phyloP scores from a whole-genome alignment of 805 yeast genomes.

The Kuraishia floccosa region DNA sequence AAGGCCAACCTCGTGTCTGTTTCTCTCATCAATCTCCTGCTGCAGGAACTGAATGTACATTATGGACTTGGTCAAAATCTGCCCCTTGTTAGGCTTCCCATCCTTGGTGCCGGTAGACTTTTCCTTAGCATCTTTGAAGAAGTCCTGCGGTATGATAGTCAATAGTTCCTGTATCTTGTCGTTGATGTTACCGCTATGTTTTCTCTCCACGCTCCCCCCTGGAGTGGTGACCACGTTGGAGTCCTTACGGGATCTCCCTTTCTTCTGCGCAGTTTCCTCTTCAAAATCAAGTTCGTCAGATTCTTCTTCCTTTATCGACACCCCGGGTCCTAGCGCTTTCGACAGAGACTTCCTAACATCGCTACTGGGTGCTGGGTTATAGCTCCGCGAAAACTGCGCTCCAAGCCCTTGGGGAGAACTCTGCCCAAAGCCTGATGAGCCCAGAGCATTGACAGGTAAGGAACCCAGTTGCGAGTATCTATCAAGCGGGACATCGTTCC shows the following conservation, averaged over 20 bases:
- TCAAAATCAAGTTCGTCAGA: conserved; percentile 19
- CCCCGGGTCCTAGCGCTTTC: conserved; percentile 1
- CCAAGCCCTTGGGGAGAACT: neutral
- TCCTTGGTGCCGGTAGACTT: conserved; percentile 63
- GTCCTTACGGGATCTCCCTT: conserved; percentile 8
- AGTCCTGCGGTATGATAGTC: conserved; percentile 20
- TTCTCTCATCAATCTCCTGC: conserved; percentile 64
- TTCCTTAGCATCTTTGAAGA: conserved; percentile 26
- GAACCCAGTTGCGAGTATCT: no score
- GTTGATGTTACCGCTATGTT: conserved; percentile 45
- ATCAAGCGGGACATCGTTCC: no score
- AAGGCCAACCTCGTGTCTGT: conserved; percentile 69
- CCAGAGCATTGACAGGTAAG: neutral
- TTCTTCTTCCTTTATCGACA: conserved; percentile 12
- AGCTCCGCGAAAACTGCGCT: conserved; percentile 1
- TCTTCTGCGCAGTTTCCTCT: conserved; percentile 6
- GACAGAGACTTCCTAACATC: conserved; percentile 1
- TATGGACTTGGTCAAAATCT: conserved; percentile 63
- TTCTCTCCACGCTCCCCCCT: conserved; percentile 23
- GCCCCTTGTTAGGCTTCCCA: conserved; percentile 81
- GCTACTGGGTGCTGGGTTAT: conserved; percentile 1
- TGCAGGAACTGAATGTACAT: conserved; percentile 62
- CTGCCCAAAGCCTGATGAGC: neutral
- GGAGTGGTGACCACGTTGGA: conserved; percentile 6
- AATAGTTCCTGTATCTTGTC: conserved; percentile 41